Evolutionary conservation across 2,329 filamentous ascomycete genomes (phyloP).

Genomic region (Pseudocercospora fijiensis): DNA sequence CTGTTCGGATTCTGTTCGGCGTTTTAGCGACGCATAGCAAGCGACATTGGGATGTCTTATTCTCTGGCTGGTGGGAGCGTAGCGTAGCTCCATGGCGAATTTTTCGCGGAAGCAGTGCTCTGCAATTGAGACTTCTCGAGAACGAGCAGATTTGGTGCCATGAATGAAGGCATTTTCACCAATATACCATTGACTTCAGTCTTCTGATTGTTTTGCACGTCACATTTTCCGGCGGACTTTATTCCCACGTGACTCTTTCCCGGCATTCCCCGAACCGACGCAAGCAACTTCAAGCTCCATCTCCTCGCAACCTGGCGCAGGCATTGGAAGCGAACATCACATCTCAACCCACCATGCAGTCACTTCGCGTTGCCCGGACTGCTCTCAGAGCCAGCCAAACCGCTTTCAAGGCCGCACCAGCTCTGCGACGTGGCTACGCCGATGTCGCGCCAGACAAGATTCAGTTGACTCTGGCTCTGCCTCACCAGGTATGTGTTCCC

Average conservation of each 20-base stretch:
- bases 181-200: background rate
- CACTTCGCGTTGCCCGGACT: constrained; percentile 85
- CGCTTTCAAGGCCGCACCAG: constrained; percentile 69
- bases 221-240: background rate
- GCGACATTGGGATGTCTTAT: background rate
- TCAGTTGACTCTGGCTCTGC: constrained; percentile 95
- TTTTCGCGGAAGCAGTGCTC: background rate
- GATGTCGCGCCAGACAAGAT: constrained; percentile 63
- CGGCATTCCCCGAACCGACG: background rate
- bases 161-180: background rate
- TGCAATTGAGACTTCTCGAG: background rate
- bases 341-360: constrained; percentile 69
- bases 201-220: background rate
- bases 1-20: background rate
- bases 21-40: constrained; percentile 3
- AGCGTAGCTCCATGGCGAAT: no score
- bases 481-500: constrained; percentile 84
- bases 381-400: constrained; percentile 81
- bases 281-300: background rate
- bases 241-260: background rate
- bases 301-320: background rate
- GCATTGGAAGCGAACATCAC: background rate
- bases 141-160: background rate
- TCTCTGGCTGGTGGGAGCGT: background rate
- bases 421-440: constrained; percentile 86